Evolutionary conservation across 2,329 filamentous ascomycete genomes (phyloP).

Genomic region (Dactylella cylindrospora): DNA sequence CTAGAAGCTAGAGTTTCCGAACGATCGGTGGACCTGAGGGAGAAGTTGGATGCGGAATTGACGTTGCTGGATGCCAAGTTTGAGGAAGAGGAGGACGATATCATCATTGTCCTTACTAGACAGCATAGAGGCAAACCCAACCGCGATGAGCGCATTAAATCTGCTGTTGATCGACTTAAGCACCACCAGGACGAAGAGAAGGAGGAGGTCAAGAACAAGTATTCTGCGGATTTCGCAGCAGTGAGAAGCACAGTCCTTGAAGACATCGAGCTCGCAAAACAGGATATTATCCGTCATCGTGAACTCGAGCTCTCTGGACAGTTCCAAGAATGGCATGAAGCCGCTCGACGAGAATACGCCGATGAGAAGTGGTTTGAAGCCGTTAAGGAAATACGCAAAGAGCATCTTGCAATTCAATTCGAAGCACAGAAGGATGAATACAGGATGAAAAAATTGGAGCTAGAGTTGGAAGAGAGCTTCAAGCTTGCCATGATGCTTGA

Average conservation of each 20-base stretch:
- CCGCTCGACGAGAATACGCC: constrained; percentile 32
- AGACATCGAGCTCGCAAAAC: constrained; percentile 25
- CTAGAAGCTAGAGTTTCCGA: constrained; percentile 32
- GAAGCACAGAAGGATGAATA: constrained; percentile 42
- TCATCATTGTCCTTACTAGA: constrained; percentile 20
- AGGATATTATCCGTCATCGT: constrained; percentile 20
- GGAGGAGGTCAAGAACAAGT: constrained; percentile 22
- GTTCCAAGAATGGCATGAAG: constrained; percentile 36
- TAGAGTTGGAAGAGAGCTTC: constrained; percentile 38
- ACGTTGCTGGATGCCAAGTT: constrained; percentile 29
- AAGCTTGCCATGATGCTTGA: constrained; percentile 42
- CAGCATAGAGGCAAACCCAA: constrained; percentile 32
- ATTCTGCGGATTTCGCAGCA: constrained; percentile 15
- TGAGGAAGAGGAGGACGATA: constrained; percentile 39
- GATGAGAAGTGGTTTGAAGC: constrained; percentile 41
- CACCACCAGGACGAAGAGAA: constrained; percentile 28
- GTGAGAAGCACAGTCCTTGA: constrained; percentile 18
- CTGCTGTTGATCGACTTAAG: constrained; percentile 28
- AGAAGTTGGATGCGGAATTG: constrained; percentile 25
- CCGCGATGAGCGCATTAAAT: constrained; percentile 30
- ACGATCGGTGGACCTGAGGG: constrained; percentile 25
- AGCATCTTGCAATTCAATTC: constrained; percentile 38
- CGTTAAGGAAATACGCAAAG: constrained; percentile 38
- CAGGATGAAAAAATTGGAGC: constrained; percentile 29
- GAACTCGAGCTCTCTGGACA: constrained; percentile 16